phyloP scores from a whole-genome alignment of 2,329 filamentous ascomycete genomes.

The Aspergillus neotritici region DNA sequence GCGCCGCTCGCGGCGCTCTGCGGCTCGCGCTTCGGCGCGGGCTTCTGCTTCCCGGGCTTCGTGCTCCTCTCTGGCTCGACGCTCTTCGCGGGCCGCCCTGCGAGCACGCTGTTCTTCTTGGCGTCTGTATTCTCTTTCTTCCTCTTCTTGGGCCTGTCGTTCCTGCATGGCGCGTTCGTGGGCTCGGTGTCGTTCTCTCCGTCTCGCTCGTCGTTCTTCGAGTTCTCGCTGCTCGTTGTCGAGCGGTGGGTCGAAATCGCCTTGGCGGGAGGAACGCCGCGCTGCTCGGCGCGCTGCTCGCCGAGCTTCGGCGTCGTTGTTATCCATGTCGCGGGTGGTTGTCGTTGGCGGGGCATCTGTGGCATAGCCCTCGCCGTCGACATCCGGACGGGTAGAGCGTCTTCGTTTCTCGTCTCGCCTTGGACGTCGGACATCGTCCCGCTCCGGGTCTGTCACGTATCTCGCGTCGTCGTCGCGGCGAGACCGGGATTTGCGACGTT shows the following conservation, averaged over 20 bases:
- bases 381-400: conserved; percentile 43
- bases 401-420: conserved; percentile 34
- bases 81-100: conserved; percentile 32
- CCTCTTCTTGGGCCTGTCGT: conserved; percentile 30
- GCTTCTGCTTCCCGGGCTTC: conserved; percentile 55
- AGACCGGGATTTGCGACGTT: conserved; percentile 34
- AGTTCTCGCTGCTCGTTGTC: conserved; percentile 30
- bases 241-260: conserved; percentile 28
- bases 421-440: conserved; percentile 28
- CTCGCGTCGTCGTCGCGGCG: conserved; percentile 32
- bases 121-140: conserved; percentile 33
- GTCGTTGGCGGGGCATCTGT: conserved; percentile 39
- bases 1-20: conserved; percentile 38
- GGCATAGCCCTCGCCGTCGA: conserved; percentile 44
- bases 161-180: conserved; percentile 37
- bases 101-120: conserved; percentile 30
- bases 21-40: conserved; percentile 31
- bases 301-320: conserved; percentile 55
- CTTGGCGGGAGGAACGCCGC: conserved; percentile 40
- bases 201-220: conserved; percentile 44
- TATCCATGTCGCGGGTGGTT: conserved; percentile 34
- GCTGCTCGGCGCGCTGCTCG: conserved; percentile 56
- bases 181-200: conserved; percentile 46
- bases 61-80: conserved; percentile 41
- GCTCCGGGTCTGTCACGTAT: conserved; percentile 32